Conservation (phyloP, 2,329 filamentous ascomycete genomes). For the Chalaropsis ovoidea region DNA sequence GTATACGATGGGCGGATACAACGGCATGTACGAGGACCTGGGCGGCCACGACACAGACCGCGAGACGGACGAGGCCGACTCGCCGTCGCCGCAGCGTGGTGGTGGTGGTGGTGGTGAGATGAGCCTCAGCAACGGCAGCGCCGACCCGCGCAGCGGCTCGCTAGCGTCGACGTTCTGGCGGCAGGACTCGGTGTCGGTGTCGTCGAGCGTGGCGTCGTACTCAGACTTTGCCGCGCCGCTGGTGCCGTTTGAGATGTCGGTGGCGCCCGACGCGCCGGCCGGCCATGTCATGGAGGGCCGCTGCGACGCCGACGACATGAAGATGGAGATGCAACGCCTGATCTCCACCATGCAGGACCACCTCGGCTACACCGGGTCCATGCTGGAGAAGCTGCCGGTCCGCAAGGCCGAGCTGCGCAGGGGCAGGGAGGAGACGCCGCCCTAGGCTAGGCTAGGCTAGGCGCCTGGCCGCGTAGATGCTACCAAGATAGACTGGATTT, state of each 20-base stretch:
- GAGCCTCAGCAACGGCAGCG: conserved; percentile 12
- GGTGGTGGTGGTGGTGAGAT: too few species aligned
- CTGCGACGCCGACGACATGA: conserved; percentile 21
- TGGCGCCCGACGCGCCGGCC: conserved; percentile 18
- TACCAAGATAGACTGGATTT: not conserved
- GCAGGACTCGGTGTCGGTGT: conserved; percentile 11
- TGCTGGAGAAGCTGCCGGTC: conserved; percentile 24
- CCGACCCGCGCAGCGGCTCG: conserved; percentile 20
- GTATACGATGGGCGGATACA: conserved; percentile 20
- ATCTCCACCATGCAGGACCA: conserved; percentile 23
- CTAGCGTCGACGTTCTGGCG: conserved; percentile 9
- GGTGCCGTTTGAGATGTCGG: conserved; percentile 22
- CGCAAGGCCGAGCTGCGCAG: conserved; percentile 22
- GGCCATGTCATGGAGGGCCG: conserved; percentile 24
- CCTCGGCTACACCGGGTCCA: conserved; percentile 23
- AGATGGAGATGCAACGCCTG: conserved; percentile 24
- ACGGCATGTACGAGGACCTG: conserved; percentile 22
- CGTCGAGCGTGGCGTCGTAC: conserved; percentile 17
- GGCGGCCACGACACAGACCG: not conserved
- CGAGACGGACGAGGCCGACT: conserved; percentile 13
- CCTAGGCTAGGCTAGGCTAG: not conserved
- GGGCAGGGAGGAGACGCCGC: conserved; percentile 21
- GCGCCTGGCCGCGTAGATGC: not conserved
- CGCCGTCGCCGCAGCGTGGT: conserved; percentile 17
- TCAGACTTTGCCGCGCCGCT: conserved; percentile 18